phyloP scores from a whole-genome alignment of 2,329 filamentous ascomycete species.

The Stachybotrys chartarum region DNA sequence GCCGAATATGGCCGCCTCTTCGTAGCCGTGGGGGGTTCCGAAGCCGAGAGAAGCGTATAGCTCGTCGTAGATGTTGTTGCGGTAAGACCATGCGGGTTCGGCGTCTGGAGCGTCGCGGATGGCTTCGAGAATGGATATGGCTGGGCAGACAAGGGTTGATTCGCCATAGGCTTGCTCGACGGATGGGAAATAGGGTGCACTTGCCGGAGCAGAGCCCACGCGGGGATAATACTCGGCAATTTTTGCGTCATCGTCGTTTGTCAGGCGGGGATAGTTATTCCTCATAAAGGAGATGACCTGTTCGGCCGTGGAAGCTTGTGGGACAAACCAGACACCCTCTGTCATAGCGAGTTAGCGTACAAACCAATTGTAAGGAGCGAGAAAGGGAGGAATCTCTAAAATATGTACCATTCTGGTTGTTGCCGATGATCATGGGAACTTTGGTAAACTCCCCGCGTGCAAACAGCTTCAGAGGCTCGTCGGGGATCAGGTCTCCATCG shows the following conservation, averaged over 20 bases:
- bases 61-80: conserved; percentile 34
- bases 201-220: conserved; percentile 18
- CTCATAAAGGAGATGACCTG: conserved; percentile 28
- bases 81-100: conserved; percentile 30
- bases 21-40: conserved; percentile 36
- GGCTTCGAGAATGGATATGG: conserved; percentile 14
- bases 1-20: conserved; percentile 35
- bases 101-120: conserved; percentile 2
- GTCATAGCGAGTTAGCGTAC: conserved; percentile 10
- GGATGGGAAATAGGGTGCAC: conserved; percentile 30
- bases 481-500: conserved; percentile 32
- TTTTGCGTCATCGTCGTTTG: conserved; percentile 15
- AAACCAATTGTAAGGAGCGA: conserved; percentile 7
- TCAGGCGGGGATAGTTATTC: conserved; percentile 34
- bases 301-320: conserved; percentile 19
- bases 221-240: conserved; percentile 26
- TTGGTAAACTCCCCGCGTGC: conserved; percentile 25
- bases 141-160: conserved; percentile 30
- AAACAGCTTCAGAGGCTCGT: conserved; percentile 29
- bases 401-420: conserved; percentile 26
- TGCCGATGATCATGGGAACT: conserved; percentile 34
- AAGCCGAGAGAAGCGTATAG: conserved; percentile 22
- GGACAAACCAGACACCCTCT: conserved; percentile 34
- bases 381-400: no score
- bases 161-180: conserved; percentile 29